Evolutionary conservation across 345 rosid genomes (phyloP).

Genomic region (Syzygium grande): DNA sequence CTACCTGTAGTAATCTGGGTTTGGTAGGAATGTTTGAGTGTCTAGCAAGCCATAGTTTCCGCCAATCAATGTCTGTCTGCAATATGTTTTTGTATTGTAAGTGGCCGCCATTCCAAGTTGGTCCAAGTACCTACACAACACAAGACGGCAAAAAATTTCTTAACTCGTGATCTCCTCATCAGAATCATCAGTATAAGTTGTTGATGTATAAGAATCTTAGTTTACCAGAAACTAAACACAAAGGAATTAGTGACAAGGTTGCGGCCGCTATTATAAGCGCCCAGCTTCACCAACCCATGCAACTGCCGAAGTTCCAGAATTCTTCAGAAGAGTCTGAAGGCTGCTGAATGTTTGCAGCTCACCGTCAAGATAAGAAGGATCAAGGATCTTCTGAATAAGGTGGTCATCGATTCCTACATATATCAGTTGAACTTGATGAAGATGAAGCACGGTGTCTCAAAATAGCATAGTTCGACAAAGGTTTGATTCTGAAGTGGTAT

Average conservation of each 20-base stretch:
- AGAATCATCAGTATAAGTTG: background rate
- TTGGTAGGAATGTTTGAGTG: slow-evolving; percentile 31
- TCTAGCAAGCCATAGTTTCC: slow-evolving; percentile 52
- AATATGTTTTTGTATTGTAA: slow-evolving; percentile 40
- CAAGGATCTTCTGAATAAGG: slow-evolving; percentile 35
- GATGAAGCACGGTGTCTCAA: background rate
- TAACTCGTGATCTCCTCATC: background rate
- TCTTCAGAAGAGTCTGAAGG: slow-evolving; percentile 29
- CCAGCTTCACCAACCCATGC: slow-evolving; percentile 71
- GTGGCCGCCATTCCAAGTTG: slow-evolving; percentile 55
- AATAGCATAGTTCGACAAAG: background rate
- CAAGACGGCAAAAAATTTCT: background rate
- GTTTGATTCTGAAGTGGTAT: background rate
- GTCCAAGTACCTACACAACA: slow-evolving; percentile 36
- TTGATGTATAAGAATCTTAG: background rate
- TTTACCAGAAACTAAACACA: slow-evolving; percentile 53
- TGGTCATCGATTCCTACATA: slow-evolving; percentile 28
- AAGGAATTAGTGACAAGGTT: slow-evolving; percentile 44
- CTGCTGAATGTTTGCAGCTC: slow-evolving; percentile 10
- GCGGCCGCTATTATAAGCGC: slow-evolving; percentile 51
- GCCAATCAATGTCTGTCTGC: slow-evolving; percentile 47
- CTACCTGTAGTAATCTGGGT: slow-evolving; percentile 45
- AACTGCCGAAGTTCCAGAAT: slow-evolving; percentile 28
- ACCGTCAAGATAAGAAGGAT: slow-evolving; percentile 34
- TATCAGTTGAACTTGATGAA: background rate